Evolutionary conservation across 352 stramenopile genomes (phyloP).

Genomic region (Phytophthora sp.): DNA sequence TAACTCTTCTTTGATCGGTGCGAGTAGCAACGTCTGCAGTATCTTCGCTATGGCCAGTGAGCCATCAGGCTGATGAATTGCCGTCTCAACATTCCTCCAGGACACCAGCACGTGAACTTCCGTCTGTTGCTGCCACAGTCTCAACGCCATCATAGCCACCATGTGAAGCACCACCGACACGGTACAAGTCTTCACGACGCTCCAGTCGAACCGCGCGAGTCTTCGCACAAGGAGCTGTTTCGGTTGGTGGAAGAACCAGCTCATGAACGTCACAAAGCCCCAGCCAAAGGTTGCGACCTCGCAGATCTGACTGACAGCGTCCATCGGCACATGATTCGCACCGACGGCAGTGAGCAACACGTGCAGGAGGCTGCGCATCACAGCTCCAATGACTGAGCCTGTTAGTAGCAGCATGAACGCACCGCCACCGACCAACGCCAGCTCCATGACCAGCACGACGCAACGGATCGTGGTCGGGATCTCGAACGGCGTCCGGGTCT

Average conservation of each 20-base stretch:
- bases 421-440: conserved; percentile 34
- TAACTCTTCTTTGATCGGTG: conserved; percentile 62
- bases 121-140: conserved; percentile 7
- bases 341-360: conserved; percentile 3
- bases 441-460: conserved; percentile 54
- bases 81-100: conserved; percentile 31
- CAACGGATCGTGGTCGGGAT: conserved; percentile 26
- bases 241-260: conserved; percentile 45
- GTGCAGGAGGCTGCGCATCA: conserved; percentile 23
- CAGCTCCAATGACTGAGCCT: conserved; percentile 23
- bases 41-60: conserved; percentile 20
- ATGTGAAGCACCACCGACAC: conserved; percentile 29
- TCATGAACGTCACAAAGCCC: conserved; percentile 36
- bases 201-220: conserved; percentile 21
- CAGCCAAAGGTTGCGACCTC: conserved; percentile 33
- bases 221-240: conserved; percentile 19
- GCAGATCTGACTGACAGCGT: conserved; percentile 12
- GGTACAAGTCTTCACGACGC: conserved; percentile 2
- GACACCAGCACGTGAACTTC: conserved; percentile 25
- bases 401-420: conserved; percentile 45
- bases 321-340: background rate
- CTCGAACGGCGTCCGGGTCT: conserved; percentile 1
- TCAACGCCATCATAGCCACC: conserved; percentile 8
- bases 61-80: conserved; percentile 11
- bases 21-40: conserved; percentile 44